Evolutionary conservation across 768 basidiomycete genomes (phyloP), one percentile per base, ranked within the genome.

Genomic region (Boletellus sp.): DNA sequence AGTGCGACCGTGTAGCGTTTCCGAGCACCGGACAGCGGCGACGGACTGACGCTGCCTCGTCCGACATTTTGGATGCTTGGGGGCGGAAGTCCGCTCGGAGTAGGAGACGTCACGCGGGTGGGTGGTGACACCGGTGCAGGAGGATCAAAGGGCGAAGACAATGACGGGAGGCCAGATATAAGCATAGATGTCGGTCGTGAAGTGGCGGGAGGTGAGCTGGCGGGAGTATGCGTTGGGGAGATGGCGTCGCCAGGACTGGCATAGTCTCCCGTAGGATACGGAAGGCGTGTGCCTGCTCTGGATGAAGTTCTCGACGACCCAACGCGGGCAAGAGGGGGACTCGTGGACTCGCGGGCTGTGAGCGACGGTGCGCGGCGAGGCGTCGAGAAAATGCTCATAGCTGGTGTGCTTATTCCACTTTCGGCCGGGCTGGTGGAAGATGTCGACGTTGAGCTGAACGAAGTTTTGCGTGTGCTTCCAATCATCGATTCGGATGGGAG

Each of bases 1-100:
- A 93, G 76, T 1, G 90, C 90, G 28, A 92, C 90, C 0, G 90
- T 92, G 62, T 93, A 92, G 34, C 90, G 77, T 60, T 93, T 93
- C 52, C 90, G 57, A 17, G 51, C 56, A 2, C 40, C 72, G 2
- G 74, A 68, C 0, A 79, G 70, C 2, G 90, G 88, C 3, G 87
- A 89, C 2, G 84, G 81, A 49, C 82, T 82, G 47, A 83, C 76
- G 58, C 82, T 85, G 5, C 74, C 70, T 15, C 75, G 77, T 17
- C 82, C 72, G 38, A 72, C 66, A 6, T 63, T 58, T 17, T 64
- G 54, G 9, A 62, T 47, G 51, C 69, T 76, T 1, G 77, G 80
- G 2, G 75, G 63, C 0, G 79, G 79, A 4, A 80, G 68, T 3
- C 64, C 66, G 19, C 51, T 59, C 19, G 56, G 63, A 3, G 48